Conservation (phyloP, 331 rosid genomes). For the Quercus phellos region DNA sequence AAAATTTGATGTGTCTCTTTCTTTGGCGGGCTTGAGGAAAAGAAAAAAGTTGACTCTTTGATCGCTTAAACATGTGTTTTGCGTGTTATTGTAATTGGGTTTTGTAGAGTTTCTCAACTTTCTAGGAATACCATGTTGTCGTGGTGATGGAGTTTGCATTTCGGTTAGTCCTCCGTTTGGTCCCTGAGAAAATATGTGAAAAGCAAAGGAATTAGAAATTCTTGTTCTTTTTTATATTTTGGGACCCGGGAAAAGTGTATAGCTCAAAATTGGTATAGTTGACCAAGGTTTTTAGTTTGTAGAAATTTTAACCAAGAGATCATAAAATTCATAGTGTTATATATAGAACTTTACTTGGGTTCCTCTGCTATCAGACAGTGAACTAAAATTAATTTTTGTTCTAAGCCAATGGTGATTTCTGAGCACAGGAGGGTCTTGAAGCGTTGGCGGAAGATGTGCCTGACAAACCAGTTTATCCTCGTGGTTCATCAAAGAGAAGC, state of each 20-base stretch:
- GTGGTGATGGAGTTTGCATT: neutral
- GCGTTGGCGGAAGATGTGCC: conserved; percentile 49
- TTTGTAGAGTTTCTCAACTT: neutral
- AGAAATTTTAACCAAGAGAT: neutral
- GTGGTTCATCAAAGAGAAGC: conserved; percentile 74
- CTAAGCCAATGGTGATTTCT: conserved; percentile 2
- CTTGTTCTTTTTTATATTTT: neutral
- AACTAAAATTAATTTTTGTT: neutral
- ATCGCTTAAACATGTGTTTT: neutral
- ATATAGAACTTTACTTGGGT: neutral
- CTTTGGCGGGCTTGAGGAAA: neutral
- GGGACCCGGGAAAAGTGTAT: neutral
- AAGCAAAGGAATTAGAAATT: neutral
- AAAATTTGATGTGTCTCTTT: neutral
- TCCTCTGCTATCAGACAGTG: neutral
- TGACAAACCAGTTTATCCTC: conserved; percentile 28
- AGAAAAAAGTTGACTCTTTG: neutral
- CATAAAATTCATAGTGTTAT: neutral
- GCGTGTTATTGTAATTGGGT: neutral
- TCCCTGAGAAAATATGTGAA: neutral
- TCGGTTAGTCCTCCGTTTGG: neutral
- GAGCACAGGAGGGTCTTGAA: conserved; percentile 60
- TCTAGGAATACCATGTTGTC: neutral
- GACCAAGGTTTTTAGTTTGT: neutral
- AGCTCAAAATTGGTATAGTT: neutral